Conservation (phyloP, 805 yeast genomes). For the Hanseniaspora guilliermondii region DNA sequence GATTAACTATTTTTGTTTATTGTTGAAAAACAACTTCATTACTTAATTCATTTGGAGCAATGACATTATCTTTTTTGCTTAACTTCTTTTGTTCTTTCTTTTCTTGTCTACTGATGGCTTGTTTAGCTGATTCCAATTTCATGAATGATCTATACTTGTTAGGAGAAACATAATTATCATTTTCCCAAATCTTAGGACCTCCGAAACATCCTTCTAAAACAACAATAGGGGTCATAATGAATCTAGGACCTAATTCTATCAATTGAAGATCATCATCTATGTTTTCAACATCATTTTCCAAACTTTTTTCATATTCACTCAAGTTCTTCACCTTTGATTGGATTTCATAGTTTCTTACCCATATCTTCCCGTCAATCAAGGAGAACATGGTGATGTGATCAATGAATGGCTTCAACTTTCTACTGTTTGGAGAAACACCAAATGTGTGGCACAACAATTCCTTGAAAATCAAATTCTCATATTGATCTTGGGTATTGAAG, state of each 20-base stretch:
- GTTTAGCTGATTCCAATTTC: constrained; percentile 65
- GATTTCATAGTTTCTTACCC: constrained; percentile 93
- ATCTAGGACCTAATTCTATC: constrained; percentile 93
- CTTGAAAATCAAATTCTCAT: constrained; percentile 54
- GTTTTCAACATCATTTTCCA: constrained; percentile 21
- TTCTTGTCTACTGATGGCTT: constrained; percentile 66
- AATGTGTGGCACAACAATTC: constrained; percentile 72
- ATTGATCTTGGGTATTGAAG: constrained; percentile 47
- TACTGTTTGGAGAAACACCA: constrained; percentile 90
- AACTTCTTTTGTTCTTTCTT: constrained; percentile 66
- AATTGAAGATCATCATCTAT: constrained; percentile 51
- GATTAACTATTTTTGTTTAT: neutral
- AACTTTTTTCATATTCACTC: constrained; percentile 40
- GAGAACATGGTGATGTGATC: constrained; percentile 92
- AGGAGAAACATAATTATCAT: constrained; percentile 92
- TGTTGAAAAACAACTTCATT: constrained; percentile 62
- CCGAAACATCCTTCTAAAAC: constrained; percentile 93
- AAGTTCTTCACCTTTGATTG: constrained; percentile 43
- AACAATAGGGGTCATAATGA: constrained; percentile 82
- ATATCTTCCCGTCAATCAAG: constrained; percentile 82
- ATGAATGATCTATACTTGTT: constrained; percentile 85
- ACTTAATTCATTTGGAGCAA: constrained; percentile 71
- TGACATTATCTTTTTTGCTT: constrained; percentile 59
- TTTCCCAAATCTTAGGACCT: constrained; percentile 94
- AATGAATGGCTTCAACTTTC: constrained; percentile 85